A percentile compares a stretch with the other conserved stretches of the same genome.
phyloP scores from a whole-genome alignment of 2,329 filamentous ascomycete species.

The Claviceps monticola region DNA sequence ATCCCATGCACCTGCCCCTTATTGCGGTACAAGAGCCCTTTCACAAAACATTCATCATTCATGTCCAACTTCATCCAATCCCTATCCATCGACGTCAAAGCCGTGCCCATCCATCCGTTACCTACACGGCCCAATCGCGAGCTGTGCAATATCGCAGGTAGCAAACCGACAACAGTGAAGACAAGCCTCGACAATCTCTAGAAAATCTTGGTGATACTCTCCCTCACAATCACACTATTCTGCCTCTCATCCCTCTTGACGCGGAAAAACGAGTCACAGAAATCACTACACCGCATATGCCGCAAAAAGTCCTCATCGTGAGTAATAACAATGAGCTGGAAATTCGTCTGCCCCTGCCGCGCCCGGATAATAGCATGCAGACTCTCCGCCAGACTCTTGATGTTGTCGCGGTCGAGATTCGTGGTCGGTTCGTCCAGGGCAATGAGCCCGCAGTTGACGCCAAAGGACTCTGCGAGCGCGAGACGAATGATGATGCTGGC shows the following conservation, averaged over 20 bases:
- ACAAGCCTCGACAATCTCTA: constrained; percentile 4
- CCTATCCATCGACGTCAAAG: no score
- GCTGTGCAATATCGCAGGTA: no score
- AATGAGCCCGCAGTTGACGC: constrained; percentile 88
- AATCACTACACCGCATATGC: constrained; percentile 88
- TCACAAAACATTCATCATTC: no score
- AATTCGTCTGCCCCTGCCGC: constrained; percentile 77
- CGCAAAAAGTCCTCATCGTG: constrained; percentile 94
- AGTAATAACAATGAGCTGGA: constrained; percentile 96
- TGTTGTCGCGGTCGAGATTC: constrained; percentile 91
- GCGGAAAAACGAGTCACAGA: constrained; percentile 82
- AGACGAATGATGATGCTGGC: constrained; percentile 96
- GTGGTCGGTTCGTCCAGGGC: constrained; percentile 96
- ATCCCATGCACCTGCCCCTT: no score
- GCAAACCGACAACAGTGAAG: no score
- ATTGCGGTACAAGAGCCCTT: no score
- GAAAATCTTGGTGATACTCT: constrained; percentile 41
- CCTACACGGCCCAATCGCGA: no score
- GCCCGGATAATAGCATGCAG: constrained; percentile 77
- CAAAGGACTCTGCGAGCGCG: constrained; percentile 91
- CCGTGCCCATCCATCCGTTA: no score
- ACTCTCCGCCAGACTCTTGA: constrained; percentile 71
- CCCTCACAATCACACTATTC: constrained; percentile 71
- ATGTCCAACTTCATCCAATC: no score
- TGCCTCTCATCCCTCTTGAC: constrained; percentile 72